Base-by-base conservation (phyloP, 2,329 filamentous ascomycete species). In the Cladophialophora immunda region DNA sequence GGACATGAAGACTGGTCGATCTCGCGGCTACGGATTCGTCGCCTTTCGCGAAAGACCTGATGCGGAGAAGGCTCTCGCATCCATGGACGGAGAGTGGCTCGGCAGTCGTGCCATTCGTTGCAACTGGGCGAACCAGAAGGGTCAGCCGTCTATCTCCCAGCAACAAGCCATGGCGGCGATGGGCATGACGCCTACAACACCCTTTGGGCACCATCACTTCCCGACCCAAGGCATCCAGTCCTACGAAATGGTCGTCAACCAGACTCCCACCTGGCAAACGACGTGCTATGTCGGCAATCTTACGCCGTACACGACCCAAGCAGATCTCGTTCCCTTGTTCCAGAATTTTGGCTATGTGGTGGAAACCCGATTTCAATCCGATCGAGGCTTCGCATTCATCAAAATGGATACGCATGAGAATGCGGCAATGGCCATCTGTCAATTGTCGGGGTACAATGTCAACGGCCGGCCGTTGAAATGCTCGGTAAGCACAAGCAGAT, bases 101-200 rank as follows among this genome's bases (percentile, higher is more conserved):
- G 95, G 95, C 62, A 98, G 95, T 75, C 92, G 95, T 71, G 95
- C 95, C 47, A 99, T 99, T 77, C 94, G 95, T 74, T 98, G 94
- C 87, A 99, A 99, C 85, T 99, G 95, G 95, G 95, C 95, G 68
- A 99, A 99, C 83, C 95, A 99, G 78, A 99, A 99, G 85, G 95
- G 95, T n/a, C 95, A 99, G 77, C 95, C 95, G 64, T 98, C 95
- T 1, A 97, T 98, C 80, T 93, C 94, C 57, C 94, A 99, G 82
- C 95, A 98, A 82, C 93, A 97, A 81, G 93, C 93, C 41, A 95
- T 99, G 93, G 91, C 91, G 69, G 91, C 93, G 66, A 97, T 98
- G 92, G 95, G 95, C 77, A 94, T 99, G 91, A 97, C 94, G 29
- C 95, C 95, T 4, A 97, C 94, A 32, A 97, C 94, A 55, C 93